These are phyloP conservation scores for Pythium scleroteichum DNA, from an alignment of 352 stramenopile species.

Conservation along the genomic window DNA sequence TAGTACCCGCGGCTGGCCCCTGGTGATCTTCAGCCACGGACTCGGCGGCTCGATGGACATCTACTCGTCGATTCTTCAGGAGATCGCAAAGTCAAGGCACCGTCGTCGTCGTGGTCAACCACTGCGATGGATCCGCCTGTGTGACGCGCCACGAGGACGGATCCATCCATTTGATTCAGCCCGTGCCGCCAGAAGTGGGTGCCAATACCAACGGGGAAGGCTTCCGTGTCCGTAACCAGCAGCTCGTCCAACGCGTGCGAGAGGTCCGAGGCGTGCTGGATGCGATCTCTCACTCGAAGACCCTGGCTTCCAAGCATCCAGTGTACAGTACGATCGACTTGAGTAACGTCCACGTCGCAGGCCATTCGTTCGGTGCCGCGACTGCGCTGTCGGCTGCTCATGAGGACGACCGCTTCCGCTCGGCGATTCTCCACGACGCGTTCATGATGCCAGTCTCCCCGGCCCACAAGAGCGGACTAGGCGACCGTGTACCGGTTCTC, in stretches of 20 bases:
- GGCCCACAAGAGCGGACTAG: slow-evolving; percentile 37
- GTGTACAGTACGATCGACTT: slow-evolving; percentile 39
- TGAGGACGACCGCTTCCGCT: slow-evolving; percentile 43
- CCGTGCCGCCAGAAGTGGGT: slow-evolving; percentile 37
- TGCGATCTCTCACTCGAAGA: slow-evolving; percentile 14
- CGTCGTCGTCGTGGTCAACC: slow-evolving; percentile 60
- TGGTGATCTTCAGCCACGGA: slow-evolving; percentile 67
- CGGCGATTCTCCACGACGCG: slow-evolving; percentile 52
- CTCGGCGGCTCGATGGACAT: slow-evolving; percentile 56
- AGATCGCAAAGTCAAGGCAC: slow-evolving; percentile 58
- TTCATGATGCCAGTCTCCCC: slow-evolving; percentile 61
- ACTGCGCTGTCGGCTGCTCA: slow-evolving; percentile 50
- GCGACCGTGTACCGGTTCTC: slow-evolving; percentile 41
- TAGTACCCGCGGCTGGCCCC: slow-evolving; percentile 34
- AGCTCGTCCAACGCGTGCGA: slow-evolving; percentile 49
- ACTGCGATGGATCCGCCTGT: slow-evolving; percentile 58
- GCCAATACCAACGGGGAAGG: slow-evolving; percentile 49
- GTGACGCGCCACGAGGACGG: slow-evolving; percentile 43
- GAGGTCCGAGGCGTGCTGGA: slow-evolving; percentile 49
- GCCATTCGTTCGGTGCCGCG: slow-evolving; percentile 65
- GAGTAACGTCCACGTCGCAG: slow-evolving; percentile 38
- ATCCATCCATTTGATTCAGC: slow-evolving; percentile 49
- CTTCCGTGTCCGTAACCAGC: slow-evolving; percentile 50
- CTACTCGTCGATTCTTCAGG: slow-evolving; percentile 57
- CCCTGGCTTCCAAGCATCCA: background rate